Evolutionary conservation across 176 grass and related monocot species (phyloP), one percentile per base, ranked within the genome.

Genomic region (Microstegium vimineum): DNA sequence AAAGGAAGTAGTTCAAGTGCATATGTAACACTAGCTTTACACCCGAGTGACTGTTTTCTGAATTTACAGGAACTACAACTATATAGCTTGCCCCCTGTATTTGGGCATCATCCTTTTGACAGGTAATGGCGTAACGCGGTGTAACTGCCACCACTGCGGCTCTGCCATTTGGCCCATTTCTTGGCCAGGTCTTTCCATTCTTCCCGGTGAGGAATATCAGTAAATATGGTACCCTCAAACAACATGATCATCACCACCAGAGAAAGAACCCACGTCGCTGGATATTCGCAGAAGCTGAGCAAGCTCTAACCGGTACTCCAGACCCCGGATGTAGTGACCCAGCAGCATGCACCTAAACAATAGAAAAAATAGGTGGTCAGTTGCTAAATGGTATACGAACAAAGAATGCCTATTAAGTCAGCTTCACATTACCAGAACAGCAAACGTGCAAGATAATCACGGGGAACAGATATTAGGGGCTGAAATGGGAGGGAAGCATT

Each of bases 391-490:
- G 17, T 6, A 36, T 11, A 23, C 8, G 4, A 78, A 78, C 26
- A 67, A 57, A 81, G 26, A 79, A 59, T 42, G 28, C 23, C 12
- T 62, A 59, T 33, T 23, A 32, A 73, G 23, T 68, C 45, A 49
- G 66, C 2, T 82, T 84, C 36, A 20, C 23, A 83, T 91, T 90
- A 95, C 97, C 97, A 99, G 89, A 99, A 99, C 60, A 99, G 75
- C 60, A 99, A 89, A 12, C 97, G 93, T 73, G 97, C 97, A 30
- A 99, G 89, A 76, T 92, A 99, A 84, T 95, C 93, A 36, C 97
- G 89, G 18, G 89, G 87, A 36, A 94, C 91, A 80, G 91, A 90
- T 87, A 95, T 91, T 41, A 95, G 79, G 40, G 93, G 91, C 67
- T 92, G 93, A 86, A 95, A 99, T 6, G 84, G 86, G 35, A 94